A percentile compares a stretch with the other conserved stretches of the same genome.
These are phyloP conservation scores for Fusarium sp. DNA, from an alignment of 2,329 filamentous ascomycete species.

Conservation along the genomic window DNA sequence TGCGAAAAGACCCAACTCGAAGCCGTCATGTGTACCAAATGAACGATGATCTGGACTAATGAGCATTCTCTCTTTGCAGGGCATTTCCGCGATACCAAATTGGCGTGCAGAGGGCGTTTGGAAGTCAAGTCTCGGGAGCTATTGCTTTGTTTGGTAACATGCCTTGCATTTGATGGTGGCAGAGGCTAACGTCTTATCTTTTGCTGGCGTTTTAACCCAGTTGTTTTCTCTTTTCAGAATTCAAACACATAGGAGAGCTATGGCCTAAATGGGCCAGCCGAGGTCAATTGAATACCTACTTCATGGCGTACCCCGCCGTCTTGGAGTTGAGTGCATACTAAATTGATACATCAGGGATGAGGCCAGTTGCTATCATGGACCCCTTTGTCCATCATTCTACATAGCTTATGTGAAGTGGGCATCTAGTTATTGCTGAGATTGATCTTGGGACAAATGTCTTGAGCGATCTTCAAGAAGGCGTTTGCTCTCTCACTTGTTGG, in stretches of 20 bases:
- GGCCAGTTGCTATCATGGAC: not conserved
- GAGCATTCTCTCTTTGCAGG: constrained; percentile 42
- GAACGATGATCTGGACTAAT: constrained; percentile 77
- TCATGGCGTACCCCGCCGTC: constrained; percentile 11
- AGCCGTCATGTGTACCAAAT: constrained; percentile 87
- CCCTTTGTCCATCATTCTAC: constrained; percentile 3
- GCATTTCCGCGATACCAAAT: constrained; percentile 29
- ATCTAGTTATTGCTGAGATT: constrained; percentile 35
- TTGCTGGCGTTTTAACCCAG: constrained; percentile 38
- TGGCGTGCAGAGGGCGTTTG: constrained; percentile 39
- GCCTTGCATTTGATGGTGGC: constrained; percentile 47
- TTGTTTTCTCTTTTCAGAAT: constrained; percentile 29
- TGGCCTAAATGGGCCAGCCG: constrained; percentile 14
- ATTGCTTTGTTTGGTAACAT: constrained; percentile 50
- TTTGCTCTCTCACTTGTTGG: constrained; percentile 78
- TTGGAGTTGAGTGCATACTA: constrained; percentile 26
- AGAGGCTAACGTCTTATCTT: constrained; percentile 55
- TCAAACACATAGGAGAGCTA: constrained; percentile 37
- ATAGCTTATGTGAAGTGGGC: not conserved
- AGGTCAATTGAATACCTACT: constrained; percentile 37
- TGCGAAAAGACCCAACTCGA: constrained; percentile 90
- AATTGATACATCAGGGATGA: constrained; percentile 30
- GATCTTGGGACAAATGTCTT: constrained; percentile 61
- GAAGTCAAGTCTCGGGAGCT: constrained; percentile 38
- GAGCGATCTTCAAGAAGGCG: constrained; percentile 78